These are phyloP conservation scores for Chrysoporthe deuterocubensis DNA, from an alignment of 2,329 filamentous ascomycete genomes.

Conservation along the genomic window DNA sequence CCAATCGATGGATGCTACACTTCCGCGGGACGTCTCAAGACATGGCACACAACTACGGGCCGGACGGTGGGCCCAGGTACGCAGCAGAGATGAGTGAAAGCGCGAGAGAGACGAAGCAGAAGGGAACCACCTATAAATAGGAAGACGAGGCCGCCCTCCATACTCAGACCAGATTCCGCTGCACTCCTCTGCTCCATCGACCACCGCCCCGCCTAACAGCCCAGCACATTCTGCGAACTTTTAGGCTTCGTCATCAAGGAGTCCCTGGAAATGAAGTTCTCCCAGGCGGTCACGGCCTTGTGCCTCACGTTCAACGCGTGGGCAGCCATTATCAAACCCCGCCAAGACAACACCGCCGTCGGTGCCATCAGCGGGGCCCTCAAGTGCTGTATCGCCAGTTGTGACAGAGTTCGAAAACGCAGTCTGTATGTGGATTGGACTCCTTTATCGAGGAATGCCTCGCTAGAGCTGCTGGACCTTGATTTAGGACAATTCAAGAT, in stretches of 20 bases:
- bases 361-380: not conserved
- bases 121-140: not conserved
- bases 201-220: too few species aligned
- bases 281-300: not conserved
- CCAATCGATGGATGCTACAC: not conserved
- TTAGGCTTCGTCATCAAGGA: not conserved
- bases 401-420: not conserved
- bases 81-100: not conserved
- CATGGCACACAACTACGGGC: not conserved
- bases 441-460: not conserved
- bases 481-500: not conserved
- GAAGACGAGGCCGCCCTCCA: not conserved
- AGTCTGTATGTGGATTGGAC: not conserved
- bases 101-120: not conserved
- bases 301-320: slow-evolving; percentile 1
- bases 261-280: not conserved
- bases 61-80: not conserved
- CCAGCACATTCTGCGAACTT: not conserved
- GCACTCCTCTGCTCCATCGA: not conserved
- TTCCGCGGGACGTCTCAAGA: not conserved
- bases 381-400: not conserved
- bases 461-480: not conserved
- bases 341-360: not conserved
- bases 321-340: not conserved
- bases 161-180: not conserved